Base-by-base conservation (phyloP, 805 yeast genomes). In the Saturnispora galanensis region DNA sequence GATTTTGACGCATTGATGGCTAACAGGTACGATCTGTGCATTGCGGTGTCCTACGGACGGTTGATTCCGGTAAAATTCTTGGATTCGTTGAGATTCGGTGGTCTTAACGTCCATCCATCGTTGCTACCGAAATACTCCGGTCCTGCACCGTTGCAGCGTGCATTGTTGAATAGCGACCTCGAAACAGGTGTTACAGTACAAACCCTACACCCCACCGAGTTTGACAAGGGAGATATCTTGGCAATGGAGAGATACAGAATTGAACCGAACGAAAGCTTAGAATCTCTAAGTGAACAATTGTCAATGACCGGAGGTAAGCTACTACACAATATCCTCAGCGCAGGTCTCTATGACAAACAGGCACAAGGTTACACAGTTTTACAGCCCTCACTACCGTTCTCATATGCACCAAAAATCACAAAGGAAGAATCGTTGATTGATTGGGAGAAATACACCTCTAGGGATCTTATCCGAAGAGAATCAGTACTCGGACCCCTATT, bases 61-160 rank as follows among this genome's bases (percentile, higher is more conserved):
- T 66, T 90, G 38, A 87, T 93, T 4, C 97, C 97, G 0, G 64
- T 63, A 0, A 47, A 59, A 2, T 76, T 87, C 50, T 60, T 93
- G 1, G 41, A 56, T 0, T 41, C 59, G 0, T 63, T 79, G 16
- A 59, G 60, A 10, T 76, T 60, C 55, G 87, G 89, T 4, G 94
- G 97, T 0, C 57, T 93, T 26, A 93, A 93, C 57, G 87, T 93
- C 1, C 98, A 93, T 59, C 98, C 98, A 0, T 87, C 96, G 0
- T 59, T 88, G 6, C 69, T 93, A 8, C 98, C 98, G 0, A 66
- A 64, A 38, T 77, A 84, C 53, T 74, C 87, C 2, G 98, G 98
- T 1, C 80, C 97, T 0, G 82, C 96, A 1, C 98, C 98, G 0
- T 64, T 93, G 4, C 97, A 90, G 49, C 71, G 77, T 48, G 79